A percentile compares a stretch with the other conserved stretches of the same genome.
phyloP scores from a whole-genome alignment of 441 rosid species.

The Eugenia klotzschiana region DNA sequence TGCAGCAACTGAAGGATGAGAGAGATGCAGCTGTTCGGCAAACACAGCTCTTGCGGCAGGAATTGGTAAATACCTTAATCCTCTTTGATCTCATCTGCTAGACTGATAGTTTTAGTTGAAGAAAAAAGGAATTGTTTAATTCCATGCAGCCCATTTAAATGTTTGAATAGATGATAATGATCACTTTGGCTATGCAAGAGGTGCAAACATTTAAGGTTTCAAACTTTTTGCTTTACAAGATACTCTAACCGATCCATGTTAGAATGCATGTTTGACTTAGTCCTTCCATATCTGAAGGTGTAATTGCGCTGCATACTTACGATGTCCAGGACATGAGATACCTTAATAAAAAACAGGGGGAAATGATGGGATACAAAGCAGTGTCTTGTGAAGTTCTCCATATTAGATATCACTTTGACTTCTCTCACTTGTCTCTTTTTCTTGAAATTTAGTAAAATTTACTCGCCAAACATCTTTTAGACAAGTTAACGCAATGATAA shows the following conservation, averaged over 20 bases:
- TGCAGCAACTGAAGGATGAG: conserved; percentile 70
- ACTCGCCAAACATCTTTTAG: neutral
- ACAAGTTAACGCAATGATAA: neutral
- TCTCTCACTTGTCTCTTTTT: neutral
- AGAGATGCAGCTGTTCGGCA: conserved; percentile 60
- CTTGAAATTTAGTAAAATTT: neutral
- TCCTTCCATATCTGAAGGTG: neutral
- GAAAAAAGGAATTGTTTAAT: neutral
- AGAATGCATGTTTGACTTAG: neutral
- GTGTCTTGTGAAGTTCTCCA: neutral
- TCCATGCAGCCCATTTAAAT: neutral
- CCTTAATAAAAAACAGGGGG: neutral
- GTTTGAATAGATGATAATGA: neutral
- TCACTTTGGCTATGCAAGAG: neutral
- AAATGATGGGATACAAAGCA: neutral
- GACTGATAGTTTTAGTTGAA: neutral
- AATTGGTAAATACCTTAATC: conserved; percentile 30
- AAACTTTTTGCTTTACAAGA: neutral
- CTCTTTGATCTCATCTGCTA: neutral
- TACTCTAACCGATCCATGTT: neutral
- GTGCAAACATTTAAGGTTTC: neutral
- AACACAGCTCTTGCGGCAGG: conserved; percentile 68
- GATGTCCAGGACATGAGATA: neutral
- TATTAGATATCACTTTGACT: neutral
- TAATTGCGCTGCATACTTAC: neutral